Evolutionary conservation across 78 protist genomes (phyloP), one percentile per base, ranked within the genome.

Genomic region (Dictyostelium brefeldianum): DNA sequence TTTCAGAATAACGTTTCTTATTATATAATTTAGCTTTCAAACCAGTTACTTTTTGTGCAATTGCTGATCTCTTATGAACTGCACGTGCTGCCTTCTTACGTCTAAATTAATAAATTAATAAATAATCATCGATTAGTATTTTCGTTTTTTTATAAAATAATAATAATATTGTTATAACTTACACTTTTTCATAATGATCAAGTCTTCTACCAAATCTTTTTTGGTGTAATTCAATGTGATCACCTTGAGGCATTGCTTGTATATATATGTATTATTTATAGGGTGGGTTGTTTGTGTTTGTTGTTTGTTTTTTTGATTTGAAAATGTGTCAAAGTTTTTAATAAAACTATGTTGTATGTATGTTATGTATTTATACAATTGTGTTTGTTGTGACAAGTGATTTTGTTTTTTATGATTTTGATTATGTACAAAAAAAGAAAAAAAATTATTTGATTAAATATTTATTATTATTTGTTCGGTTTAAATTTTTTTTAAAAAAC

Each of bases 181-280:
- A 97, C 99, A 65, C 18, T 17, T 96, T 75, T 95, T 99, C 99
- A 17, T 57, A 89, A 75, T 97, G 96, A 89, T 99, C 99, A 12
- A 98, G 29, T 10, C 99, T 96, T 22, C 83, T 56, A 9, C 99
- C 99, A 57, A 97, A 91, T 54, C 99, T 98, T 98, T 98, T 99
- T 89, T 48, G 92, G n/a, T 83, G 96, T 57, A 94, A 90, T 96
- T 98, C 99, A 51, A 98, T 98, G 78, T 98, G 92, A 43, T 99
- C 99, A 27, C 91, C 91, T 57, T 84, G 91, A 84, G 91, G 74
- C 91, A 80, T 80, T 22, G 50, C 7, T 78, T 50, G 43, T 36
- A 14, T 50, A 71, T 70, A 70, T 74, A 74, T 71, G 29, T 46
- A 71, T 12, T 62, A 9, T 36, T 36, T 36, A 36, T 36, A 36